Conservation (phyloP, 441 rosid genomes). For the Oxalis stricta region DNA sequence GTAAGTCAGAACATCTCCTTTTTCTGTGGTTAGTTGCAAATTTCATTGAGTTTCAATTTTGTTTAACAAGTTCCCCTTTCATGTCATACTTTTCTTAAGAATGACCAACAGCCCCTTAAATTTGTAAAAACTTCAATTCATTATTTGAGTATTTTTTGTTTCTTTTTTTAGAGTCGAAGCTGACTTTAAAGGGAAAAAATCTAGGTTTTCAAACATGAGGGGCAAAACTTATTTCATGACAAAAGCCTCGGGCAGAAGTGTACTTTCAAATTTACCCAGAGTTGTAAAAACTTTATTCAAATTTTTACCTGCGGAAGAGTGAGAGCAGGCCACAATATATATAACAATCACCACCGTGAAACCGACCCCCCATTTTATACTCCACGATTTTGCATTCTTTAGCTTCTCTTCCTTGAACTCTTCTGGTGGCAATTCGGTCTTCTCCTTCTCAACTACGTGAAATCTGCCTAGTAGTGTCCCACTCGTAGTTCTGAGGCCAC, state of each 20-base stretch:
- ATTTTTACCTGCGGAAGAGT: slow-evolving; percentile 84
- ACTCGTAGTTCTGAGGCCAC: slow-evolving; percentile 64
- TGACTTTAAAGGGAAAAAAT: background rate
- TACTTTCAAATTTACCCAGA: background rate
- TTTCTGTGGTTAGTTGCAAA: too few relatives aligned
- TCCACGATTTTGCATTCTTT: slow-evolving; percentile 61
- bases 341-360: slow-evolving; percentile 53
- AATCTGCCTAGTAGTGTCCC: slow-evolving; percentile 76
- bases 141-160: too few relatives aligned
- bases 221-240: background rate
- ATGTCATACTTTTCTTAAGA: too few relatives aligned
- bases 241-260: too few relatives aligned
- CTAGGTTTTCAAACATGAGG: background rate
- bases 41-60: too few relatives aligned
- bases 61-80: too few relatives aligned
- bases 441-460: slow-evolving; percentile 62
- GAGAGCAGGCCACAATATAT: slow-evolving; percentile 75
- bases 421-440: slow-evolving; percentile 30
- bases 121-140: too few relatives aligned
- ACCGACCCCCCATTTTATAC: slow-evolving; percentile 70
- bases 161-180: too few relatives aligned
- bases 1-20: too few relatives aligned
- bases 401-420: slow-evolving; percentile 77
- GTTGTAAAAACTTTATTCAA: too few relatives aligned
- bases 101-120: too few relatives aligned